phyloP scores from a whole-genome alignment of 257 asterid genomes.

The Penstemon barbatus region DNA sequence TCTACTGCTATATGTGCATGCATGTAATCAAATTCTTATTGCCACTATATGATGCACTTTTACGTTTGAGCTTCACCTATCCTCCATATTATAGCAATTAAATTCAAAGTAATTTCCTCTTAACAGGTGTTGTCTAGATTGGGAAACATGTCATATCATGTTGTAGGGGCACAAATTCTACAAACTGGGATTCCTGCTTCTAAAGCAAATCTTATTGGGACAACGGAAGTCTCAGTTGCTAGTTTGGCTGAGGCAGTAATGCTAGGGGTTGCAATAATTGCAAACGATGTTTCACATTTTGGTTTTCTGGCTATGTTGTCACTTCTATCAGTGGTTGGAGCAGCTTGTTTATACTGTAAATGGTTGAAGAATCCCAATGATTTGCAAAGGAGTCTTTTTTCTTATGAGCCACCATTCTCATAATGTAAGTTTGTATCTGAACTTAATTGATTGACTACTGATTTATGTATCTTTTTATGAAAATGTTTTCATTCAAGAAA shows the following conservation, averaged over 20 bases:
- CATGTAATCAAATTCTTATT: not conserved
- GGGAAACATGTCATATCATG: slow-evolving; percentile 94
- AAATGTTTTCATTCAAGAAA: too few relatives aligned
- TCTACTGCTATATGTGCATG: not conserved
- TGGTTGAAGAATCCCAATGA: slow-evolving; percentile 87
- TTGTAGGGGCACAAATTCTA: slow-evolving; percentile 83
- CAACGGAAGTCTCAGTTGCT: slow-evolving; percentile 89
- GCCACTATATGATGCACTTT: not conserved
- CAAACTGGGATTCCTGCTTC: slow-evolving; percentile 96
- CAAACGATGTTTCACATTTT: slow-evolving; percentile 75
- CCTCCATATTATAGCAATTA: slow-evolving; percentile 21
- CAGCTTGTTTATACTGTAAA: slow-evolving; percentile 75
- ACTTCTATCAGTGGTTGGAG: slow-evolving; percentile 76
- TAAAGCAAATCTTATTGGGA: slow-evolving; percentile 92
- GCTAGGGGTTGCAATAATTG: slow-evolving; percentile 87
- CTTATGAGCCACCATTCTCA: slow-evolving; percentile 50
- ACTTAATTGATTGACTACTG: slow-evolving; percentile 6
- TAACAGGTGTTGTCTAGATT: slow-evolving; percentile 84
- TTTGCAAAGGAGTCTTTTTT: slow-evolving; percentile 67
- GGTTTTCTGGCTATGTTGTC: slow-evolving; percentile 78
- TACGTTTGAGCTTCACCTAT: slow-evolving; percentile 5
- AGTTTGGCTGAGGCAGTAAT: slow-evolving; percentile 88
- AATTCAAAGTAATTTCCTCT: slow-evolving; percentile 21
- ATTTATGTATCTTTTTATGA: not conserved
- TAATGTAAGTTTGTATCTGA: slow-evolving; percentile 42